Percentiles rank a stretch among this genome's conserved stretches.
Conservation (phyloP, 2,329 filamentous ascomycete species). For the Dactylellina leptospora region DNA sequence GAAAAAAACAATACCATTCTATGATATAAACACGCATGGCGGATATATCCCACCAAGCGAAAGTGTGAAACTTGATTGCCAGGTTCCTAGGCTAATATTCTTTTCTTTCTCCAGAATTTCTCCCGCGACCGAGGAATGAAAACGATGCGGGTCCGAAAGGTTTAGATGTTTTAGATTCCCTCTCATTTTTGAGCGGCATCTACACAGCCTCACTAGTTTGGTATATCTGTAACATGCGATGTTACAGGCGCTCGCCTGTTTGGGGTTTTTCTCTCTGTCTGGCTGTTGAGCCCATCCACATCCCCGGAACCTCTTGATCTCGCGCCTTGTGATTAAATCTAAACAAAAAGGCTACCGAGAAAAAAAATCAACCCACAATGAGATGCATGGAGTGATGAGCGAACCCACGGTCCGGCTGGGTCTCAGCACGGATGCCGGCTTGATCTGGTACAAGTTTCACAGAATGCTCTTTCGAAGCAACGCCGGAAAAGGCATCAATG, state of each 20-base stretch:
- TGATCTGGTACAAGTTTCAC: constrained; percentile 32
- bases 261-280: constrained; percentile 20
- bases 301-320: constrained; percentile 12
- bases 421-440: constrained; percentile 29
- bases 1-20: too few species aligned
- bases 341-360: constrained; percentile 42
- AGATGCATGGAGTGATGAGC: background rate
- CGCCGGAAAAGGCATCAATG: background rate
- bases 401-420: constrained; percentile 18
- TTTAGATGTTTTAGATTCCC: constrained; percentile 10
- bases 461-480: constrained; percentile 7
- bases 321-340: too few species aligned
- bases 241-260: constrained; percentile 42
- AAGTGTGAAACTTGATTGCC: constrained; percentile 25
- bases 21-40: constrained; percentile 8
- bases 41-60: constrained; percentile 20
- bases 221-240: constrained; percentile 45
- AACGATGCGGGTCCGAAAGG: constrained; percentile 16
- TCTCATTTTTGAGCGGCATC: constrained; percentile 30
- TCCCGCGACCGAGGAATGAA: background rate
- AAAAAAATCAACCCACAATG: background rate
- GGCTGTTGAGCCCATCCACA: constrained; percentile 1
- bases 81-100: background rate
- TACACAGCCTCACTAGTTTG: constrained; percentile 52
- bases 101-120: constrained; percentile 1